These are phyloP conservation scores for Blastobotrys muscicola DNA, from an alignment of 805 yeast genomes.

Conservation along the genomic window DNA sequence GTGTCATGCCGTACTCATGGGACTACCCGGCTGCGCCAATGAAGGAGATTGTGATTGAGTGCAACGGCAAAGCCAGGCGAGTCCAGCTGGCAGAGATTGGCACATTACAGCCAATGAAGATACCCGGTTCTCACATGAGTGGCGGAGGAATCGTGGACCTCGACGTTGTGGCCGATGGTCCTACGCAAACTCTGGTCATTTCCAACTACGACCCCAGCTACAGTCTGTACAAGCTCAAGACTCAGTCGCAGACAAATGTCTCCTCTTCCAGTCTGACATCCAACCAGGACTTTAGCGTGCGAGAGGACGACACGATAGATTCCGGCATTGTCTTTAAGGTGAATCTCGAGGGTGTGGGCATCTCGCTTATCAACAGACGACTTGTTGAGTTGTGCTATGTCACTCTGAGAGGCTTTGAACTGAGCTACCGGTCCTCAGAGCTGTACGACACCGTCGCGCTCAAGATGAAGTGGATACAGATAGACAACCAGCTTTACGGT, in stretches of 20 bases:
- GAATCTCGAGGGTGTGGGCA: constrained; percentile 69
- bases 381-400: constrained; percentile 73
- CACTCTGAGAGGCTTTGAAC: constrained; percentile 72
- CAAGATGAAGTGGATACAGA: constrained; percentile 88
- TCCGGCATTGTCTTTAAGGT: constrained; percentile 46
- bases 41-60: constrained; percentile 67
- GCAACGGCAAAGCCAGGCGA: constrained; percentile 64
- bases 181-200: constrained; percentile 78
- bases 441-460: constrained; percentile 69
- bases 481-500: constrained; percentile 86
- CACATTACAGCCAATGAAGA: constrained; percentile 71
- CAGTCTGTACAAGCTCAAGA: constrained; percentile 56
- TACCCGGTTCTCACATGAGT: constrained; percentile 38
- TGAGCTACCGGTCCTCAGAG: constrained; percentile 75
- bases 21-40: constrained; percentile 87
- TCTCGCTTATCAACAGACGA: constrained; percentile 67
- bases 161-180: constrained; percentile 94
- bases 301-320: constrained; percentile 42
- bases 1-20: constrained; percentile 98
- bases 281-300: constrained; percentile 13
- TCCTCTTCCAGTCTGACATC: constrained; percentile 5
- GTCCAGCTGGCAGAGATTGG: constrained; percentile 92
- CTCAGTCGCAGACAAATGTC: constrained; percentile 13
- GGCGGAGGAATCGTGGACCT: constrained; percentile 57
- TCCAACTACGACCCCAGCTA: constrained; percentile 71